A percentile compares a stretch with the other conserved stretches of the same genome.
These are phyloP conservation scores for Straminergon stramineum DNA, from an alignment of 225 moss, liverwort and hornwort species.

Conservation along the genomic window DNA sequence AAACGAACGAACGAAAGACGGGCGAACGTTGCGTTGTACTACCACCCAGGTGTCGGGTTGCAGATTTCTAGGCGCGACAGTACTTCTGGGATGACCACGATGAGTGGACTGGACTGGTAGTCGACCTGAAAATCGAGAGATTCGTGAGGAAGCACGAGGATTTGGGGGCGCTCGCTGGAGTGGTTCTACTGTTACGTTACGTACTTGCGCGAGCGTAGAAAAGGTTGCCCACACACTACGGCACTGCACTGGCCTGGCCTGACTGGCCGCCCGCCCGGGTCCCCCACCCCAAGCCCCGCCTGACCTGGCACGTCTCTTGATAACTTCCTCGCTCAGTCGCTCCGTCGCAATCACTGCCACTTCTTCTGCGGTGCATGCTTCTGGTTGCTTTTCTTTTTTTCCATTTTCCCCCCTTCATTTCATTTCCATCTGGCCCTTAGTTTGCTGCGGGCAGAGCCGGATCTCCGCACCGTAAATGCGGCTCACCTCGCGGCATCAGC, in stretches of 20 bases:
- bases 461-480: not conserved
- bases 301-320: constrained; percentile 2
- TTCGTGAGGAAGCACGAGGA: constrained; percentile 3
- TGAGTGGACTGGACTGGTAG: not conserved
- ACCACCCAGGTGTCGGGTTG: not conserved
- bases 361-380: not conserved
- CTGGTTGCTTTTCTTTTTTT: not conserved
- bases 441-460: constrained; percentile 1
- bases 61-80: not conserved
- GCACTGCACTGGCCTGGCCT: not conserved
- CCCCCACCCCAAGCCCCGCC: not conserved
- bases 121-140: not conserved
- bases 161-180: not conserved
- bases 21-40: not conserved
- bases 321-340: not conserved
- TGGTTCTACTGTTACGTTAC: not conserved
- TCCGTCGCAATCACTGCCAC: not conserved
- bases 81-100: not conserved
- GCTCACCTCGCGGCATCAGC: not conserved
- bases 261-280: not conserved
- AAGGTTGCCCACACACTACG: constrained; percentile 1
- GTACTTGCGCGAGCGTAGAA: not conserved
- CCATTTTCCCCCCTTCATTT: not conserved
- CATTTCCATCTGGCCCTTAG: not conserved
- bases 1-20: not conserved